Evolutionary conservation across 129 eudicot species (phyloP).

Genomic region (Tagetes erecta): DNA sequence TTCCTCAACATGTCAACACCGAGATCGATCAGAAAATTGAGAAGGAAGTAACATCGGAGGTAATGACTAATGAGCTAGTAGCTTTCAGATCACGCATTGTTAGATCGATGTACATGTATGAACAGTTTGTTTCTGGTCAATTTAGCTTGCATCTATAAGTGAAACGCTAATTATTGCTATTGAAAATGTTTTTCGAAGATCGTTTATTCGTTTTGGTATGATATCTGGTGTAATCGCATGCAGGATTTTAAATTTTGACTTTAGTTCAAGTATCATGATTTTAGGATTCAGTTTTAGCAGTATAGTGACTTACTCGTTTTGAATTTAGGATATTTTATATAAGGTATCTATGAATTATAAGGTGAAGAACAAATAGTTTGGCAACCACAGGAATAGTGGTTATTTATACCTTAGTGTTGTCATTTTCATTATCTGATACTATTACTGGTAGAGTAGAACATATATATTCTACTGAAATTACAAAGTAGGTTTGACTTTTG

Average conservation of each 20-base stretch:
- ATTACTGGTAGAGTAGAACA: not conserved
- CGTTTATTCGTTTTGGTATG: not conserved
- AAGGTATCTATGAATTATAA: constrained; percentile 19
- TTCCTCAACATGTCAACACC: constrained; percentile 50
- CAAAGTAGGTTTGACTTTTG: too few relatives aligned
- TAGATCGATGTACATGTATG: not conserved
- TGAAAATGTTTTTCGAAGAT: constrained; percentile 23
- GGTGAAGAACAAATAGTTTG: not conserved
- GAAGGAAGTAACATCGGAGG: constrained; percentile 42
- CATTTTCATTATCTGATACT: too few relatives aligned
- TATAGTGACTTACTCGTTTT: not conserved
- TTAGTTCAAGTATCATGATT: not conserved
- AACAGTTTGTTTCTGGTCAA: constrained; percentile 12
- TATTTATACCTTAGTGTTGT: not conserved
- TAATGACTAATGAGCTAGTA: constrained; percentile 6
- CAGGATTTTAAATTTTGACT: not conserved
- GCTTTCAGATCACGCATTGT: constrained; percentile 3
- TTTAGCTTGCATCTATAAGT: constrained; percentile 13
- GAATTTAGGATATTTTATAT: not conserved
- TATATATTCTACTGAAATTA: too few relatives aligned
- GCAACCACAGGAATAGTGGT: not conserved
- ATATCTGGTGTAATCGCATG: not conserved
- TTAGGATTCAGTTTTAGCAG: not conserved
- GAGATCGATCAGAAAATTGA: constrained; percentile 29
- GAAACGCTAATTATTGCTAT: not conserved